Evolutionary conservation across 257 asterid species (phyloP).

Genomic region (Scutellaria baicalensis): DNA sequence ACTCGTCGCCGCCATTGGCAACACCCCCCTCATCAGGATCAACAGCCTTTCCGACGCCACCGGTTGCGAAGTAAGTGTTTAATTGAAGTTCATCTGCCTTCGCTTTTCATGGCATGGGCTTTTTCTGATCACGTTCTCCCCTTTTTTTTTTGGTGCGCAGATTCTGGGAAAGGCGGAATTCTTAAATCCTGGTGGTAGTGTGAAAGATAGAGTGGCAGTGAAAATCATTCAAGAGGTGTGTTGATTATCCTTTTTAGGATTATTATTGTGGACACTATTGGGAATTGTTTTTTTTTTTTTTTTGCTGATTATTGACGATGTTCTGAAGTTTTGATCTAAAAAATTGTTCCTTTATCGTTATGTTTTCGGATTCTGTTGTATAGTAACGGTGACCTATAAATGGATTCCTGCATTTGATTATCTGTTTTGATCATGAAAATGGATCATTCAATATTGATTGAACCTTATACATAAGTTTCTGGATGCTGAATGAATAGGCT

Average conservation of each 20-base stretch:
- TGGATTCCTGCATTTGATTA: background rate
- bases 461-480: background rate
- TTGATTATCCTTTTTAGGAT: background rate
- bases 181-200: conserved; percentile 96
- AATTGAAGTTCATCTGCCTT: background rate
- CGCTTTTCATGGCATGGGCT: background rate
- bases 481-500: background rate
- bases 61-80: conserved; percentile 62
- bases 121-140: background rate
- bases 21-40: conserved; percentile 87
- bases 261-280: background rate
- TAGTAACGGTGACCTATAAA: background rate
- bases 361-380: background rate
- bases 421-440: background rate
- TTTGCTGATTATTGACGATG: background rate
- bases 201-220: conserved; percentile 90
- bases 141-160: conserved; percentile 27
- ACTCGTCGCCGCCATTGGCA: conserved; percentile 83
- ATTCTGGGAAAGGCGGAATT: conserved; percentile 95
- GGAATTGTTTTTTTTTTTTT: background rate
- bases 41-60: conserved; percentile 89
- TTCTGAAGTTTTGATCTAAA: background rate
- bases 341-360: background rate
- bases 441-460: background rate
- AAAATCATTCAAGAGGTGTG: conserved; percentile 84